phyloP scores from a whole-genome alignment of 208 protist species.

The Leishmania lainsoni region DNA sequence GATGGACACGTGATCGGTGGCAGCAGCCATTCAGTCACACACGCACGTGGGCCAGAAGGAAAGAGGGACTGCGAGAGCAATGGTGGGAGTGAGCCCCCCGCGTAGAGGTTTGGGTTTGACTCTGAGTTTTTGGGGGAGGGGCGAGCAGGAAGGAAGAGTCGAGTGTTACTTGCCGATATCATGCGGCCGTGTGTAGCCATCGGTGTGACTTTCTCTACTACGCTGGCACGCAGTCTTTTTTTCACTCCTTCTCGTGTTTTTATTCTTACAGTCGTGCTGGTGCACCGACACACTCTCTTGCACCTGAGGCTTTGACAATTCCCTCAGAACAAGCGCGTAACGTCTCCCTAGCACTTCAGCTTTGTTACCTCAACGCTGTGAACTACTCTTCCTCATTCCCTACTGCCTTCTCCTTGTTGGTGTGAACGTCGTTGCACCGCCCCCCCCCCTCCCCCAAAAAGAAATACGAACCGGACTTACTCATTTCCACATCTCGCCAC shows the following conservation, averaged over 20 bases:
- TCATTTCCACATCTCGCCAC: constrained; percentile 15
- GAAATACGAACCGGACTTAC: not conserved
- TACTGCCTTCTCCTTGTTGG: not conserved
- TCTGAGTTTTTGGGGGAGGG: not conserved
- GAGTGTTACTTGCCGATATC: not conserved
- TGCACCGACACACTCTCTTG: not conserved
- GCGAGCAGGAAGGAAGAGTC: not conserved
- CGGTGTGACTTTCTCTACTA: not conserved
- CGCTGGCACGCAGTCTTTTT: not conserved
- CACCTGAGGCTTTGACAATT: not conserved
- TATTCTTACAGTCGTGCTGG: not conserved
- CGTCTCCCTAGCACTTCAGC: not conserved
- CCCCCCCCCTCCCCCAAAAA: too few species aligned
- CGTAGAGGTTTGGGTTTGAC: not conserved
- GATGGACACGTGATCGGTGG: too few species aligned
- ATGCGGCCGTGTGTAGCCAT: not conserved
- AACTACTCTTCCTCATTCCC: not conserved
- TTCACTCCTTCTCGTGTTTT: not conserved
- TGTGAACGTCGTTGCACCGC: not conserved
- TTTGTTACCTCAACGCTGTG: not conserved
- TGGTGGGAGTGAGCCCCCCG: not conserved
- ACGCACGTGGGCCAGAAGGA: not conserved
- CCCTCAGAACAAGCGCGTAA: not conserved
- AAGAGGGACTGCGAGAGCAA: not conserved
- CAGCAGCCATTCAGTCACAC: too few species aligned